phyloP scores from a whole-genome alignment of 345 rosid species.

The Linum trigynum region DNA sequence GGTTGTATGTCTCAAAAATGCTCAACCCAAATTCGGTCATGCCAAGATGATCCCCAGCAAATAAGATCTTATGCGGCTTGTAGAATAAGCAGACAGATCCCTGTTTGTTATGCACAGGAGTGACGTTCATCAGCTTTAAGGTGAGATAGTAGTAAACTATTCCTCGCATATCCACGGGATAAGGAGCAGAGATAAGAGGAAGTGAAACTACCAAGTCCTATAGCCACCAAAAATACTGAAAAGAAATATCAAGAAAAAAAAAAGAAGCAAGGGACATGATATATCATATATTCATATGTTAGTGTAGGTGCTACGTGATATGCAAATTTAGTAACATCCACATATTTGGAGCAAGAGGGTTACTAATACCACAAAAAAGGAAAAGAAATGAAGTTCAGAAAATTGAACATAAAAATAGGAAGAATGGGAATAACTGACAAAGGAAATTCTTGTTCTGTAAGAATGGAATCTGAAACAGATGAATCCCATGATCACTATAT shows the following conservation, averaged over 20 bases:
- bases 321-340: neutral
- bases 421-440: neutral
- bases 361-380: neutral
- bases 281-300: too few relatives aligned
- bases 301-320: too few relatives aligned
- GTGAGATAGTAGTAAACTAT: neutral
- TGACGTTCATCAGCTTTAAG: neutral
- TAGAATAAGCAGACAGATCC: conserved; percentile 33
- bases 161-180: neutral
- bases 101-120: conserved; percentile 9
- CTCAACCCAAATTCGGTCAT: conserved; percentile 24
- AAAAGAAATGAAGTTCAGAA: neutral
- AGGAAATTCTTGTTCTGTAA: neutral
- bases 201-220: too few relatives aligned
- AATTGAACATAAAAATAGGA: neutral
- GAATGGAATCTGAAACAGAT: neutral
- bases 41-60: conserved; percentile 31
- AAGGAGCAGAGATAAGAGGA: too few relatives aligned
- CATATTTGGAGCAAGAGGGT: neutral
- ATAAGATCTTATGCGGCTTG: conserved; percentile 23
- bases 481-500: too few relatives aligned
- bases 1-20: conserved; percentile 26
- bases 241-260: neutral
- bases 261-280: neutral
- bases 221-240: neutral